Conservation (phyloP, 2,329 filamentous ascomycete species). For the Penicillium palitans region DNA sequence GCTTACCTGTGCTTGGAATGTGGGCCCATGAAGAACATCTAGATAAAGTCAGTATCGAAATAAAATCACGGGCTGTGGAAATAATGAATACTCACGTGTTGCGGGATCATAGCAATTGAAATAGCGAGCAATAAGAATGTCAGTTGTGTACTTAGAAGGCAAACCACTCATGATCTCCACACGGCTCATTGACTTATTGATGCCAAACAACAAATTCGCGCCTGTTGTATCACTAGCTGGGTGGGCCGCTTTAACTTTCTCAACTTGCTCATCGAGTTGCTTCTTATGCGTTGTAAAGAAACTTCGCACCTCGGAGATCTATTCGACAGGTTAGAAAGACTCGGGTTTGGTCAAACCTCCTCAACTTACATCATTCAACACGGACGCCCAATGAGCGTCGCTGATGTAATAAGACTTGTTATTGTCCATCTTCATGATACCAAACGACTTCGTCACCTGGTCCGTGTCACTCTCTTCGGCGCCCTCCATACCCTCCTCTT, state of each 20-base stretch:
- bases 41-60: slow-evolving; percentile 2
- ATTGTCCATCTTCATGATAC: slow-evolving; percentile 80
- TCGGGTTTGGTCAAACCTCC: neutral
- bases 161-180: slow-evolving; percentile 76
- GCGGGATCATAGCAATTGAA: slow-evolving; percentile 77
- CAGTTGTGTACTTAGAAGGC: slow-evolving; percentile 77
- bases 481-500: slow-evolving; percentile 61
- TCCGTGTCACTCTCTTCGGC: slow-evolving; percentile 67
- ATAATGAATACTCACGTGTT: slow-evolving; percentile 51
- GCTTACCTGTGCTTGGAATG: slow-evolving; percentile 72
- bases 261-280: slow-evolving; percentile 78
- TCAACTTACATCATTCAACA: slow-evolving; percentile 64
- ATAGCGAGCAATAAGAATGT: slow-evolving; percentile 82
- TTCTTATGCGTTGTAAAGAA: slow-evolving; percentile 87
- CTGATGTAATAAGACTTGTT: slow-evolving; percentile 78
- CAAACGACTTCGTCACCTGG: slow-evolving; percentile 70
- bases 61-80: neutral
- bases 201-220: slow-evolving; percentile 76
- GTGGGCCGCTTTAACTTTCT: slow-evolving; percentile 71
- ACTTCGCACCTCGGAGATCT: slow-evolving; percentile 89
- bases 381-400: slow-evolving; percentile 78
- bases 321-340: neutral
- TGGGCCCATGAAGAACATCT: slow-evolving; percentile 77
- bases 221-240: slow-evolving; percentile 56
- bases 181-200: slow-evolving; percentile 67